Evolutionary conservation across 2,329 filamentous ascomycete genomes (phyloP), one percentile per base, ranked within the genome.

Genomic region (Clarireedia sp.): DNA sequence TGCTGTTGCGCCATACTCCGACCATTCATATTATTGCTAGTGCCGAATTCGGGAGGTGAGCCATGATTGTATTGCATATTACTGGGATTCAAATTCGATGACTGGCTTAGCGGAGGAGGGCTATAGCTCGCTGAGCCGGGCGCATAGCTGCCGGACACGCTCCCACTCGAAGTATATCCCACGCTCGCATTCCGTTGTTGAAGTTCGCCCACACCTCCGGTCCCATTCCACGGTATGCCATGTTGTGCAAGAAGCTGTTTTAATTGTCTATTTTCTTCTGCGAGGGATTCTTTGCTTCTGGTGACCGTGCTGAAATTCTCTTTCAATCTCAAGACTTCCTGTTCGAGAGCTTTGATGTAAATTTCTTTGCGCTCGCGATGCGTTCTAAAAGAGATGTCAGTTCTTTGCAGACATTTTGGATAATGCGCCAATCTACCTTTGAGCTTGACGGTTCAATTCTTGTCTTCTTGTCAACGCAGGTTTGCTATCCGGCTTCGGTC

Each of bases 331-430:
- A 95, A 78, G 5, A 97, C 87, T 72, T 97, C 90, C 67, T 92
- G 86, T 71, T 99, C 94, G 16, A 97, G 81, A 10, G 88, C 84
- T 71, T 95, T 95, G 75, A 96, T 95, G 70, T 97, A 97, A 65
- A 90, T 80, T 72, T 97, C 94, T 71, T 97, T 97, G 63, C 94
- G 84, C 73, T 97, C 94, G 55, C 94, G 90, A 72, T 99, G 94
- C 17, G 94, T 97, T 68, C 94, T 96, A 68, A 17, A 24, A 33
- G 29, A 33, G 29, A 33, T 33, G 29, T 33, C 10, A 33, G 29
- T 12, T 9, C 29, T 10, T 33, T 12, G 10, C 29, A 12, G 29
- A 10, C 3, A 10, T 12, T 26, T 8, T 12, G 29, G 12, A 9
- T 33, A 33, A 12, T 33, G 12, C 29, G 10, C 29, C 10, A 33